Conservation (phyloP, 257 asterid genomes). For the Penstemon barbatus region DNA sequence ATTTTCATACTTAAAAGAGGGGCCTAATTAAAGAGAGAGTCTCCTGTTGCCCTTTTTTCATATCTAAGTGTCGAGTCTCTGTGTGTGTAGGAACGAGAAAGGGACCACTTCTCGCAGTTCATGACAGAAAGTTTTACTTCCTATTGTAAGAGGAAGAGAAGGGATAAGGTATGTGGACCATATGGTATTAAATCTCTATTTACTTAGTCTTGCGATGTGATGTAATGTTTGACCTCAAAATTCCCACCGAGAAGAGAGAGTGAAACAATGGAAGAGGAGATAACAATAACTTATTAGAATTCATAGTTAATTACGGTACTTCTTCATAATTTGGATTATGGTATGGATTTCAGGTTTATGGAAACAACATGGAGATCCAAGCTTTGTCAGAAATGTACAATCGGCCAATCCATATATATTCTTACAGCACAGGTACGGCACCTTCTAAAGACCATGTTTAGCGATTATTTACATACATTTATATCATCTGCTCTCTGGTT, state of each 20-base stretch:
- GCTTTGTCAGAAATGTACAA: constrained; percentile 94
- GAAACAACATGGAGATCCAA: constrained; percentile 95
- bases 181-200: neutral
- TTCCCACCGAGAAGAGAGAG: no score
- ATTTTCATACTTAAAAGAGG: neutral
- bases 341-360: constrained; percentile 64
- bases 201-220: no score
- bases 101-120: constrained; percentile 96
- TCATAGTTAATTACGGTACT: neutral
- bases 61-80: constrained; percentile 13
- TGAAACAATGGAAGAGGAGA: neutral
- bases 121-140: constrained; percentile 96
- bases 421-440: constrained; percentile 83
- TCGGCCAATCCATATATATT: constrained; percentile 95
- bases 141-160: constrained; percentile 95
- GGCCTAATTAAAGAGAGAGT: neutral
- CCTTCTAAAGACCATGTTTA: constrained; percentile 17
- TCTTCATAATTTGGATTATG: constrained; percentile 8
- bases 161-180: constrained; percentile 85
- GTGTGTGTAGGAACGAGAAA: constrained; percentile 78
- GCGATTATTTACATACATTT: constrained; percentile 15
- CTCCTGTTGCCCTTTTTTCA: neutral
- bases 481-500: constrained; percentile 22
- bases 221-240: no score
- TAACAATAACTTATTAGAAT: neutral